These are phyloP conservation scores for Colletotrichum incanum DNA, from an alignment of 2,329 filamentous ascomycete genomes.

Conservation along the genomic window DNA sequence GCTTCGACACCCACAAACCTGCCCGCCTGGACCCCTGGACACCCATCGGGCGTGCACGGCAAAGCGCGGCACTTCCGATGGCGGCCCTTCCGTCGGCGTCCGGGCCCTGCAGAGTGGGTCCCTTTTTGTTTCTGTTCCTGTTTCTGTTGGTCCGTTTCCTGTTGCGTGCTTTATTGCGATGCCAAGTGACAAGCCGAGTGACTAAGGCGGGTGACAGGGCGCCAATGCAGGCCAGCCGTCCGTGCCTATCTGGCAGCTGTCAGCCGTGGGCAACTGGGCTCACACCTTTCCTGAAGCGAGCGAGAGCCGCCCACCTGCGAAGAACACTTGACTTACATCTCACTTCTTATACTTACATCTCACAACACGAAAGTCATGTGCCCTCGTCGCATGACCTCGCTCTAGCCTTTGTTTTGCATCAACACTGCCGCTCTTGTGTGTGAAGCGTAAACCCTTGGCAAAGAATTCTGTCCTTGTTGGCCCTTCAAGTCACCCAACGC, in stretches of 20 bases:
- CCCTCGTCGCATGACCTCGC: not conserved
- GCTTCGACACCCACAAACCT: conserved; percentile 11
- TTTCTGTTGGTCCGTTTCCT: conserved; percentile 22
- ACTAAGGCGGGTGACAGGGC: not conserved
- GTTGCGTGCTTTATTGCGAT: conserved; percentile 15
- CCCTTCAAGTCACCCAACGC: not conserved
- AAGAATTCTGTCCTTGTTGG: not conserved
- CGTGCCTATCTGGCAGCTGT: conserved; percentile 8
- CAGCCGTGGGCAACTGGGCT: not conserved
- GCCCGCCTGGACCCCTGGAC: conserved; percentile 16
- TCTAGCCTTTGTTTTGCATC: not conserved
- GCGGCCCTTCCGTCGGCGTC: conserved; percentile 30
- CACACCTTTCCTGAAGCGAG: not conserved
- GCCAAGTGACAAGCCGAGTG: not conserved
- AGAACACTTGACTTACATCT: conserved; percentile 16
- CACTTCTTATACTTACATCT: not conserved
- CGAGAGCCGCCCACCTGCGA: not conserved
- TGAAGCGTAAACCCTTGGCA: no score
- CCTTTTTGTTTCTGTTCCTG: conserved; percentile 7
- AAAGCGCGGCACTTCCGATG: conserved; percentile 36
- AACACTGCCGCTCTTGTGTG: not conserved
- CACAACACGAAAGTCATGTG: not conserved
- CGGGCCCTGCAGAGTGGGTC: conserved; percentile 22
- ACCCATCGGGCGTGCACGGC: conserved; percentile 12
- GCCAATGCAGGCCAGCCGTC: conserved; percentile 6